phyloP scores from a whole-genome alignment of 495 filamentous ascomycete genomes.

The Lepidopterella palustris region DNA sequence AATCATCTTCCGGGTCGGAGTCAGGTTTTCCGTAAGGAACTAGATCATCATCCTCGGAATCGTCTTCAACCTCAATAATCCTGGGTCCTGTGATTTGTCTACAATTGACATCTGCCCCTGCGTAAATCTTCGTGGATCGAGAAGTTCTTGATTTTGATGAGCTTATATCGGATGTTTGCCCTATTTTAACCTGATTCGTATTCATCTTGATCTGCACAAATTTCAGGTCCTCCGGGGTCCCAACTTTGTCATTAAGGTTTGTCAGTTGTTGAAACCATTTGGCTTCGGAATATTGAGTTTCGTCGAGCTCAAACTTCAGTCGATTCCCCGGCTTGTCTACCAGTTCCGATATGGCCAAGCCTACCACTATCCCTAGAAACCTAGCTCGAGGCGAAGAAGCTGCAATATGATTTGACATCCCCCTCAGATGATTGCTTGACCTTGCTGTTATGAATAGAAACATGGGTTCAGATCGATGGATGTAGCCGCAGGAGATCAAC shows the following conservation, averaged over 20 bases:
- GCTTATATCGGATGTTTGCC: background rate
- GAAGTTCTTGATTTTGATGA: background rate
- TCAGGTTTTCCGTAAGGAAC: conserved; percentile 84
- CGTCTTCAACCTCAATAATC: conserved; percentile 36
- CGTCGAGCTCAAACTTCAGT: conserved; percentile 81
- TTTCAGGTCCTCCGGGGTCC: conserved; percentile 44
- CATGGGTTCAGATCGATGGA: conserved; percentile 54
- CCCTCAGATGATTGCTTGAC: conserved; percentile 64
- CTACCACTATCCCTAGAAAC: conserved; percentile 85
- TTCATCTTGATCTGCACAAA: conserved; percentile 25
- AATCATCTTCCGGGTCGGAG: conserved; percentile 83
- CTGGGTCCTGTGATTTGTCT: conserved; percentile 56
- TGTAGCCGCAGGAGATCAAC: conserved; percentile 69
- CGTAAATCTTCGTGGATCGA: background rate
- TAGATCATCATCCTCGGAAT: conserved; percentile 65
- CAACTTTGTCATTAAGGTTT: conserved; percentile 55
- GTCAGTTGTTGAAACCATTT: conserved; percentile 68
- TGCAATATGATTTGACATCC: conserved; percentile 80
- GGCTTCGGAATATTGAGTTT: conserved; percentile 64
- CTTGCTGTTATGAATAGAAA: conserved; percentile 58
- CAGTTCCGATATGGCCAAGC: conserved; percentile 70
- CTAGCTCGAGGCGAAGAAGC: conserved; percentile 67
- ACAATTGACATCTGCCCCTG: conserved; percentile 32
- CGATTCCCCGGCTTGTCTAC: conserved; percentile 66
- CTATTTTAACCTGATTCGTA: background rate